Evolutionary conservation across 2,329 filamentous ascomycete genomes (phyloP), one percentile per base, ranked within the genome.

Genomic region (Xylariomycetidae sp.): DNA sequence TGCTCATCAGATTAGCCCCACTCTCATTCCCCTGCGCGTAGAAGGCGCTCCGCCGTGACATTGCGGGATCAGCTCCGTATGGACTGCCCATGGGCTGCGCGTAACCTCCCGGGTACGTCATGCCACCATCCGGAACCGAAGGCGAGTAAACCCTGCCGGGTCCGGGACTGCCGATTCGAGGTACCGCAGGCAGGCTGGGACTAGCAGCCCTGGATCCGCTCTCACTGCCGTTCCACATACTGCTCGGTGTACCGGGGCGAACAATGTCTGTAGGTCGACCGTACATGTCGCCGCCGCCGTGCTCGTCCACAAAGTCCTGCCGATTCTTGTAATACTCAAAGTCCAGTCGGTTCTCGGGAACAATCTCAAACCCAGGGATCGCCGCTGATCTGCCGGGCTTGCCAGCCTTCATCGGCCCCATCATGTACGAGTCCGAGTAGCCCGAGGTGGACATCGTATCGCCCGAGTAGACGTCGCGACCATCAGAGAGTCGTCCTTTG

Each of bases 301-400:
- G 83, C 34, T 92, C 85, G 9, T 88, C 82, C 2, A 79, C 79
- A 60, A 96, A 95, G 47, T 95, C 90, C 2, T 85, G 75, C 1
- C 87, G 74, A 58, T 95, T 82, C 61, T 94, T 95, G 70, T 81
- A 96, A 61, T 87, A 90, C 40, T 87, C 80, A 54, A 93, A 95
- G 56, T 95, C 88, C 59, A 95, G 80, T 30, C 87, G 79, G 34
- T 74, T 74, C 50, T 96, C 90, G 0, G 85, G 79, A 0, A 96
- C 89, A 37, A 94, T 79, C 59, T 96, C 90, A 58, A 95, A 95
- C 0, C 87, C 86, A 0, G 82, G 78, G 5, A 83, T 50, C 10
- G 51, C 44, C 29, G 54, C 63, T 4, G 49, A 45, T 53, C 70
- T 71, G 25, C 72, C 73, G 2, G 68, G 64, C 36, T 63, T 65